Conservation (phyloP, 108 stramenopile species). For the Skeletonema tropicum region DNA sequence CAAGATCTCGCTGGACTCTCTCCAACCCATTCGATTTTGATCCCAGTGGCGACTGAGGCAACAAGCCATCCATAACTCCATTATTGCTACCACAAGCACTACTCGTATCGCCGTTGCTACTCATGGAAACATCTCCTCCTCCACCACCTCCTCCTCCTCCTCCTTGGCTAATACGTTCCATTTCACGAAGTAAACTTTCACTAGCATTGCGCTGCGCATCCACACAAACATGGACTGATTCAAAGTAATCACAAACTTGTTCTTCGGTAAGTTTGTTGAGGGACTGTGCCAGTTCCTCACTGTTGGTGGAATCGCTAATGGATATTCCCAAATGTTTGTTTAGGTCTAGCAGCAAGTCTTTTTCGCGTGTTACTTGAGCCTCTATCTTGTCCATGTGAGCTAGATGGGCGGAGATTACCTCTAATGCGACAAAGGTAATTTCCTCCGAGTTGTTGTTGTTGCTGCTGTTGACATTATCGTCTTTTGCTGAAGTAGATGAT, state of each 20-base stretch:
- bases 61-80: not conserved
- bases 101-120: not conserved
- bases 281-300: slow-evolving; percentile 17
- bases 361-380: slow-evolving; percentile 72
- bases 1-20: not conserved
- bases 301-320: slow-evolving; percentile 33
- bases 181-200: slow-evolving; percentile 57
- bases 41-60: not conserved
- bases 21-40: not conserved
- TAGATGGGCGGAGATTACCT: slow-evolving; percentile 72
- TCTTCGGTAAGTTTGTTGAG: slow-evolving; percentile 61
- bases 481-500: not conserved
- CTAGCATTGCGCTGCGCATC: slow-evolving; percentile 60
- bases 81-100: not conserved
- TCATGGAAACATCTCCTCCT: not conserved
- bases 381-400: slow-evolving; percentile 73
- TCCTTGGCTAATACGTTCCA: slow-evolving; percentile 69
- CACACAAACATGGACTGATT: slow-evolving; percentile 71
- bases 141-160: slow-evolving; percentile 4
- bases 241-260: slow-evolving; percentile 86
- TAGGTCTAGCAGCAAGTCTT: slow-evolving; percentile 77
- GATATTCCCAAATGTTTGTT: slow-evolving; percentile 56
- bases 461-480: slow-evolving; percentile 4
- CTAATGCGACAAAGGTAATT: slow-evolving; percentile 44
- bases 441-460: slow-evolving; percentile 12